These are phyloP conservation scores for Bolboschoenus planiculmis DNA, from an alignment of 176 grass and related monocot species.

Conservation along the genomic window DNA sequence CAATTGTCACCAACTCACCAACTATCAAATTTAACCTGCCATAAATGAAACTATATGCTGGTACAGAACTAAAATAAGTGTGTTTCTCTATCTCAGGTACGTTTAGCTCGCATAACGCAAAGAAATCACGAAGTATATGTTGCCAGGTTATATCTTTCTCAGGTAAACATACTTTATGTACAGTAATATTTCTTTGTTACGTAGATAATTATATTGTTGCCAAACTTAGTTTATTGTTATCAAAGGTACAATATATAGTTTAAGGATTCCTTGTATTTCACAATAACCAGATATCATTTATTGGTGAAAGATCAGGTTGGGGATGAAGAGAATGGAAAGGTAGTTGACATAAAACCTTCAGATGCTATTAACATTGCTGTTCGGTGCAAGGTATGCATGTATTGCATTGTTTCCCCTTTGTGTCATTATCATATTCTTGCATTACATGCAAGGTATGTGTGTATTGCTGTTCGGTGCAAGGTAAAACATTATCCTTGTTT, in stretches of 20 bases:
- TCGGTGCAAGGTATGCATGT: constrained; percentile 79
- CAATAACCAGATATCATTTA: background rate
- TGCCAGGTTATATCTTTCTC: constrained; percentile 77
- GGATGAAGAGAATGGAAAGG: constrained; percentile 57
- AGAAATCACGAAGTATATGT: constrained; percentile 79
- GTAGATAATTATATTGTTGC: background rate
- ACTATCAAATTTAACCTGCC: background rate
- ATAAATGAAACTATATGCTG: constrained; percentile 8
- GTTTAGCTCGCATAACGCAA: constrained; percentile 73
- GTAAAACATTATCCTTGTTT: constrained; percentile 8
- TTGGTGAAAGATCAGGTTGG: constrained; percentile 39
- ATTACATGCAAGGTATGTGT: background rate
- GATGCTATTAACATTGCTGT: constrained; percentile 99
- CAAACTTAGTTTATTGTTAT: background rate
- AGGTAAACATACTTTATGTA: constrained; percentile 38
- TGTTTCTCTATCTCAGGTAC: constrained; percentile 41
- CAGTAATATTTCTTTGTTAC: background rate
- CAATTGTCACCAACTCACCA: background rate
- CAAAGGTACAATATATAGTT: background rate
- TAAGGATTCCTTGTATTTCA: background rate
- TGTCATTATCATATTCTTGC: background rate
- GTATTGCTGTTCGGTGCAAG: too few relatives aligned
- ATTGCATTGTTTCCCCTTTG: background rate
- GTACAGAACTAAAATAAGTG: background rate
- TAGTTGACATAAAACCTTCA: constrained; percentile 76